Base-by-base conservation (phyloP, 306 rosid species). In the Dalbergia cultrata region DNA sequence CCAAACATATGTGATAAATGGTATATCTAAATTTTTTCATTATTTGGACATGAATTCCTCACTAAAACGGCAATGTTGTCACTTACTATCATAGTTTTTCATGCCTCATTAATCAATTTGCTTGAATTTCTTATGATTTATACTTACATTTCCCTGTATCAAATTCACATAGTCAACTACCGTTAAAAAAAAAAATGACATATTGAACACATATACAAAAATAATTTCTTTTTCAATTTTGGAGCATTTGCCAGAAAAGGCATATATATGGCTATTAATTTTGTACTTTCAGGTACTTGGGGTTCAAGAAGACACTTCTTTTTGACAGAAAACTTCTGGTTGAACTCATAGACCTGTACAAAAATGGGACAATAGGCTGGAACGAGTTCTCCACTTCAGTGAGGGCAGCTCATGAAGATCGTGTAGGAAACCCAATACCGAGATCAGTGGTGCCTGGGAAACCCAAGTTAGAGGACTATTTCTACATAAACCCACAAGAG, bases 401-500 rank as follows among this genome's bases (percentile, higher is more conserved):
- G 76, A 93, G 87, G 83, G 84, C 33, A 77, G 88, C 80, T 74
- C 97, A 91, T 52, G 82, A 85, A 14, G 60, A 88, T 11, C 84
- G 89, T 9, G 73, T 83, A 79, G 92, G 97, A 47, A 90, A 77
- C 58, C 92, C 93, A 6, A 81, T 61, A 63, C 70, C 58, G 77
- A 83, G 97, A 83, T 76, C 86, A 17, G 70, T 67, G 31, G 70
- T 90, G 45, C 85, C 83, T 14, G 89, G 83, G n/a, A 87, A 80
- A 44, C 97, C 97, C 7, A 93, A 90, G 81, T 89, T 85, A 80
- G 94, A 93, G 79, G 94, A 91, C 70, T 88, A 91, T 81, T 93
- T 93, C 93, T 91, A 93, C 86, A 86, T 97, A 21, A 93, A 93
- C 60, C 97, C 94, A 8, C 86, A 88, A 17, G 97, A 91, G 80